Evolutionary conservation across 176 grass and related monocot species (phyloP), one percentile per base, ranked within the genome.

Genomic region (Zea luxurians): DNA sequence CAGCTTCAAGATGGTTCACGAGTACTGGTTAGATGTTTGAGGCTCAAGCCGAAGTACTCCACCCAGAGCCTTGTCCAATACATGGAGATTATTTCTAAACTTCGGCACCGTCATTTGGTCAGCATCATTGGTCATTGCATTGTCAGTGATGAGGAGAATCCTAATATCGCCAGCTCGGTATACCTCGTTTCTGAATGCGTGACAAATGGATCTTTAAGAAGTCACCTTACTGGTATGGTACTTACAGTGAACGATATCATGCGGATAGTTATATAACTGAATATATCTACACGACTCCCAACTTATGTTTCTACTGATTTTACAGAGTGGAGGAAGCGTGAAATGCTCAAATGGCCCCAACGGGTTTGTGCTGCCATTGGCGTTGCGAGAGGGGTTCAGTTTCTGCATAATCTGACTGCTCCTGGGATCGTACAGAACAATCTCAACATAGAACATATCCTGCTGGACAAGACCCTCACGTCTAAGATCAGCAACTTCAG

Each of bases 261-360:
- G 10, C 35, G 12, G 78, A 44, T 38, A 11, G n/a, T 57, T 64
- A 21, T 45, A 7, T 43, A 61, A 18, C 10, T 68, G 73, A 81
- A 78, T 54, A 66, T 37, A 66, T 37, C 10, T 40, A 1, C 15
- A 74, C 65, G 15, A 61, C 15, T 61, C 18, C 57, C 5, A 81
- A 21, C 78, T 77, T 66, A 83, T 0, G 4, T 61, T 41, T 64
- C 48, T 4, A 12, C 37, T 36, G 21, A 12, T 35, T 86, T 60
- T 75, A 52, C 77, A 98, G 96, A 99, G 45, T 90, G 87, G 86
- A 71, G 92, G 68, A 92, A 95, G 35, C 79, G 88, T 3, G 92
- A 93, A 71, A 95, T 92, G 90, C 78, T 99, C 71, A 95, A 90
- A 85, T 99, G 92, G 96, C 86, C 92, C 3, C 92, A 95, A 16